Conservation (phyloP, 495 filamentous ascomycete genomes). For the Hypoxylon crocopeplum region DNA sequence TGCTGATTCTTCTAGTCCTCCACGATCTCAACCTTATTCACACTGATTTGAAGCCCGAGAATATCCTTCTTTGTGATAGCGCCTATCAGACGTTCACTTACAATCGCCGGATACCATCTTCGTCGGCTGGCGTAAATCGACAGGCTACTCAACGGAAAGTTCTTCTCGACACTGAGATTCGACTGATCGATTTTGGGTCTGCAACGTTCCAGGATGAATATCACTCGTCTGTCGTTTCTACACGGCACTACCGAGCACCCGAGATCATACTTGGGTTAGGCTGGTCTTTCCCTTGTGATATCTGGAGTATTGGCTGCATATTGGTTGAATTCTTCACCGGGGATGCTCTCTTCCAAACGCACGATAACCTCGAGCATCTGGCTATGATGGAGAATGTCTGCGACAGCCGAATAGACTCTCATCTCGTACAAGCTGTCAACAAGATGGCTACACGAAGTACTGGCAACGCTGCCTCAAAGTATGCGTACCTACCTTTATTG, state of each 20-base stretch:
- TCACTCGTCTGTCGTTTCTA: slow-evolving; percentile 96
- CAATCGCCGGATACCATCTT: slow-evolving; percentile 91
- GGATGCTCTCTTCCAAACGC: slow-evolving; percentile 96
- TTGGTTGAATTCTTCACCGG: slow-evolving; percentile 99
- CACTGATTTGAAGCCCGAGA: slow-evolving; percentile 97
- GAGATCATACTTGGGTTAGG: slow-evolving; percentile 97
- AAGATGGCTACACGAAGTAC: slow-evolving; percentile 66
- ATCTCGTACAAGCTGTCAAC: slow-evolving; percentile 78
- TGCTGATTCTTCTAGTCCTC: slow-evolving; percentile 68
- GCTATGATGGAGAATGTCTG: slow-evolving; percentile 99
- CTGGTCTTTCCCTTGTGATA: slow-evolving; percentile 97
- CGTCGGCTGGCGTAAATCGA: slow-evolving; percentile 76
- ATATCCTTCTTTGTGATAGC: slow-evolving; percentile 91
- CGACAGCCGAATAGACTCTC: slow-evolving; percentile 72
- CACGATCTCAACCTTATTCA: slow-evolving; percentile 98
- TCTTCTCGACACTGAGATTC: slow-evolving; percentile 92
- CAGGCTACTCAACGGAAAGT: slow-evolving; percentile 86
- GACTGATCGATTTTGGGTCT: slow-evolving; percentile 96
- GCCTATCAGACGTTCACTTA: slow-evolving; percentile 96
- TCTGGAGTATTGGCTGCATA: slow-evolving; percentile 99
- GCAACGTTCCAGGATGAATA: slow-evolving; percentile 99
- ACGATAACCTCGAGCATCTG: slow-evolving; percentile 96
- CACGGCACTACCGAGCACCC: slow-evolving; percentile 92
- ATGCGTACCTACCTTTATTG: slow-evolving; percentile 46
- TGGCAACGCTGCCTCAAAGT: slow-evolving; percentile 83